Evolutionary conservation across 1,284 basidiomycete genomes (phyloP).

Genomic region (Naganishia sp.): DNA sequence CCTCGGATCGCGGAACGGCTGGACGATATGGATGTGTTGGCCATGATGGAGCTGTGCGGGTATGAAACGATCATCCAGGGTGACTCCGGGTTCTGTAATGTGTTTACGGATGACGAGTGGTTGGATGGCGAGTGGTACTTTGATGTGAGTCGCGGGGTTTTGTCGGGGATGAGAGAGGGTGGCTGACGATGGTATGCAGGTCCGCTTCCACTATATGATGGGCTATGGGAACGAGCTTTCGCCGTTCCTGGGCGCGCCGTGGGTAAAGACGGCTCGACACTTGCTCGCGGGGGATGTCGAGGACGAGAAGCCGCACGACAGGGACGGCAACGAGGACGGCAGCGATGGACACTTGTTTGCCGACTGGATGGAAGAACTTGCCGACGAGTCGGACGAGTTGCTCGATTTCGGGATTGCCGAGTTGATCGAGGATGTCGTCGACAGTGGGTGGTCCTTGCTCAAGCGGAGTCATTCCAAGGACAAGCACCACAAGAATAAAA

Average conservation of each 20-base stretch:
- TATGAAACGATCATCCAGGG: slow-evolving; percentile 54
- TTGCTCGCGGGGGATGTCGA: slow-evolving; percentile 47
- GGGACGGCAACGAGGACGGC: slow-evolving; percentile 13
- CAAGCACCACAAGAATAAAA: slow-evolving; percentile 5
- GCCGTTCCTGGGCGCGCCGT: slow-evolving; percentile 54
- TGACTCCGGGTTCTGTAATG: slow-evolving; percentile 47
- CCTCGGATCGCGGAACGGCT: slow-evolving; percentile 43
- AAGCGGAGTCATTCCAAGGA: slow-evolving; percentile 14
- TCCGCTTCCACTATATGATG: slow-evolving; percentile 54
- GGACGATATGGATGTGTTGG: slow-evolving; percentile 51
- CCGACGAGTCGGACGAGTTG: slow-evolving; percentile 12
- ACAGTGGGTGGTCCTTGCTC: slow-evolving; percentile 14
- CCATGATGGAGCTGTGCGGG: slow-evolving; percentile 52
- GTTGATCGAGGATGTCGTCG: slow-evolving; percentile 10
- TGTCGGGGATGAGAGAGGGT: too few species aligned
- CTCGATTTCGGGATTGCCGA: slow-evolving; percentile 4
- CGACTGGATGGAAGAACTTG: slow-evolving; percentile 23
- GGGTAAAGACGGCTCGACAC: slow-evolving; percentile 53
- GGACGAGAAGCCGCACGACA: slow-evolving; percentile 34
- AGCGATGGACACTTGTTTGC: slow-evolving; percentile 8
- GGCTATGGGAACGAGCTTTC: slow-evolving; percentile 52
- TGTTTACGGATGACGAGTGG: slow-evolving; percentile 53
- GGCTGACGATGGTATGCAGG: slow-evolving; percentile 8
- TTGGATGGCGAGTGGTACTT: slow-evolving; percentile 52
- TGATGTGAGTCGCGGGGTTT: slow-evolving; percentile 34